Conservation (phyloP, 768 basidiomycete genomes). For the Phaeolepiota aurea region DNA sequence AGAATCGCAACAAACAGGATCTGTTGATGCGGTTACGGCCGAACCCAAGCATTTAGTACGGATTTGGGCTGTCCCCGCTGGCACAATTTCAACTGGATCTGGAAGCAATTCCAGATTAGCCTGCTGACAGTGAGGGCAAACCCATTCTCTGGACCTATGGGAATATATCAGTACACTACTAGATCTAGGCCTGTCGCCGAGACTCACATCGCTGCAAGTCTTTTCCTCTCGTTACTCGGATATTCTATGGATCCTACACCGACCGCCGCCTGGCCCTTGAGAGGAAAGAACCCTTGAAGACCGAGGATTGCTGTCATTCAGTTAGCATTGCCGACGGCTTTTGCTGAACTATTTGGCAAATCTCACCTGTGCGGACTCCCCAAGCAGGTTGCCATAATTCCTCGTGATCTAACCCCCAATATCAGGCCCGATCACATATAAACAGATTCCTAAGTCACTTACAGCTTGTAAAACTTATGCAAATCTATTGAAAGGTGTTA, state of each 20-base stretch:
- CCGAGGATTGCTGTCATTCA: slow-evolving; percentile 64
- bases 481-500: too few species aligned
- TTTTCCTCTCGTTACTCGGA: slow-evolving; percentile 64
- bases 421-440: too few species aligned
- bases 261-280: slow-evolving; percentile 80
- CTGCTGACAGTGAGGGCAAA: slow-evolving; percentile 64
- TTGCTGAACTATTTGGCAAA: slow-evolving; percentile 5
- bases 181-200: background rate
- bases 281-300: slow-evolving; percentile 82
- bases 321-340: background rate
- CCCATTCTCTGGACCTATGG: slow-evolving; percentile 71
- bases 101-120: slow-evolving; percentile 65
- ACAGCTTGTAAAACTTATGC: slow-evolving; percentile 92
- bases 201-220: slow-evolving; percentile 68
- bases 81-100: slow-evolving; percentile 34
- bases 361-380: slow-evolving; percentile 88
- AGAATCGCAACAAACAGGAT: too few species aligned
- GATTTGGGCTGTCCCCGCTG: too few species aligned
- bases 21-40: too few species aligned
- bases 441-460: slow-evolving; percentile 26
- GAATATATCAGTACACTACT: background rate
- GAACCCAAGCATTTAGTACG: too few species aligned
- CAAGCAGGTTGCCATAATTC: slow-evolving; percentile 98
- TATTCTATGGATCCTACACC: slow-evolving; percentile 86
- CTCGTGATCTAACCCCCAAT: slow-evolving; percentile 77